Evolutionary conservation across 164 flowering plant genomes (phyloP).

Genomic region (Annona squamosa): DNA sequence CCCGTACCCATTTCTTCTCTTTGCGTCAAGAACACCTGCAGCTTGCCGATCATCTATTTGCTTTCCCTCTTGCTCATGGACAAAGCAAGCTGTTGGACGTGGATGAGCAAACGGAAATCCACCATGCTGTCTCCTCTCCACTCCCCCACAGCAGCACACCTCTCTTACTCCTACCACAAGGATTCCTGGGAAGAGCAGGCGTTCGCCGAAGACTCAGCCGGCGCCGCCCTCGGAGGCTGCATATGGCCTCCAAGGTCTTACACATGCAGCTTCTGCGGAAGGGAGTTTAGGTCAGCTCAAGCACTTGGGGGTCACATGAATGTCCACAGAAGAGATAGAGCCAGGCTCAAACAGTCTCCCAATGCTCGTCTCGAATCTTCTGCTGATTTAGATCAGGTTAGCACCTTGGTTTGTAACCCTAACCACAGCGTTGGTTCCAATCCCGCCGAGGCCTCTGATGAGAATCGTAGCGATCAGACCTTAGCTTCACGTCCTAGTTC

Average conservation of each 20-base stretch:
- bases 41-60: background rate
- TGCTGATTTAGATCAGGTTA: slow-evolving; percentile 22
- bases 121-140: slow-evolving; percentile 22
- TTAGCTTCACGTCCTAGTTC: slow-evolving; percentile 20
- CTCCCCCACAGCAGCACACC: slow-evolving; percentile 1
- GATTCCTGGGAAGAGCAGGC: slow-evolving; percentile 94
- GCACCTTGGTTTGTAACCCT: slow-evolving; percentile 37
- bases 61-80: slow-evolving; percentile 10
- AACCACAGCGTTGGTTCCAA: slow-evolving; percentile 22
- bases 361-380: slow-evolving; percentile 14
- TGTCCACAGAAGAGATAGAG: slow-evolving; percentile 82
- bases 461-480: slow-evolving; percentile 11
- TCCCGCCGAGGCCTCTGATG: slow-evolving; percentile 12
- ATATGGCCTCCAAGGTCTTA: slow-evolving; percentile 93
- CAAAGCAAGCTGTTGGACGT: slow-evolving; percentile 51
- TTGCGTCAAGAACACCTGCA: background rate
- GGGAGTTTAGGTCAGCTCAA: slow-evolving; percentile 90
- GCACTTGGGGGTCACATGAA: slow-evolving; percentile 93
- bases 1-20: background rate
- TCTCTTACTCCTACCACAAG: slow-evolving; percentile 10
- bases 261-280: slow-evolving; percentile 73
- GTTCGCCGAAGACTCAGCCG: slow-evolving; percentile 81
- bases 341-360: slow-evolving; percentile 60
- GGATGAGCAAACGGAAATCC: slow-evolving; percentile 40
- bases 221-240: slow-evolving; percentile 59